phyloP scores from a whole-genome alignment of 495 filamentous ascomycete genomes.

The Hypoxylon crocopeplum region DNA sequence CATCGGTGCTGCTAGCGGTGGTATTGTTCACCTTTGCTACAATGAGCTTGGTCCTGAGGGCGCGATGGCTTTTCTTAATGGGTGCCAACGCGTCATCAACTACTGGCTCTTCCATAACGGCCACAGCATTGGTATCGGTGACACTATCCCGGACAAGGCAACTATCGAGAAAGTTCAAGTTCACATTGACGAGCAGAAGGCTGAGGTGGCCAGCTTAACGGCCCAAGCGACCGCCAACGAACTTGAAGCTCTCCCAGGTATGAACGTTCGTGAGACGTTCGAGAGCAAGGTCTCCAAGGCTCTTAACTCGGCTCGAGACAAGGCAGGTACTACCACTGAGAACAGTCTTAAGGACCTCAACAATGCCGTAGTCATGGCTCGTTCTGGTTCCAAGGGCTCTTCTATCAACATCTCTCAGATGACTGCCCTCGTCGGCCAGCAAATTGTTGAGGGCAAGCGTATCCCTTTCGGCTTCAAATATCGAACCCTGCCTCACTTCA shows the following conservation, averaged over 20 bases:
- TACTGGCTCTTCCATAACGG: conserved; percentile 99
- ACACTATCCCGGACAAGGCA: conserved; percentile 87
- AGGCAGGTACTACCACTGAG: conserved; percentile 89
- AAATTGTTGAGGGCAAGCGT: conserved; percentile 97
- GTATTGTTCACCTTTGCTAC: conserved; percentile 94
- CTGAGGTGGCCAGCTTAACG: conserved; percentile 76
- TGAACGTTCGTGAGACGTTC: conserved; percentile 98
- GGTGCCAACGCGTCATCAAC: conserved; percentile 87
- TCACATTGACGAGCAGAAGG: conserved; percentile 79
- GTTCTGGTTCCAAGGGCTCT: conserved; percentile 95
- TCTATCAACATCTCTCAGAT: conserved; percentile 99
- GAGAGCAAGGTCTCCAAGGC: conserved; percentile 93
- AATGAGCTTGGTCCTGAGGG: conserved; percentile 89
- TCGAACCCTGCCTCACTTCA: conserved; percentile 95
- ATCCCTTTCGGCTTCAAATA: conserved; percentile 99
- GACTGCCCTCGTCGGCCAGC: conserved; percentile 95
- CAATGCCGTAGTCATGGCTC: conserved; percentile 94
- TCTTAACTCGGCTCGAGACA: conserved; percentile 93
- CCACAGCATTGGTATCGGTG: conserved; percentile 97
- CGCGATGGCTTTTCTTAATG: conserved; percentile 94
- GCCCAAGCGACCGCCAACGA: conserved; percentile 78
- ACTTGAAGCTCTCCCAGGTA: conserved; percentile 89
- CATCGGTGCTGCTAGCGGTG: conserved; percentile 83
- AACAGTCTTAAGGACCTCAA: conserved; percentile 93
- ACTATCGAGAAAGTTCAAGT: conserved; percentile 85